Evolutionary conservation across 805 yeast genomes (phyloP).

Genomic region (Alloascoidea hylecoeti): DNA sequence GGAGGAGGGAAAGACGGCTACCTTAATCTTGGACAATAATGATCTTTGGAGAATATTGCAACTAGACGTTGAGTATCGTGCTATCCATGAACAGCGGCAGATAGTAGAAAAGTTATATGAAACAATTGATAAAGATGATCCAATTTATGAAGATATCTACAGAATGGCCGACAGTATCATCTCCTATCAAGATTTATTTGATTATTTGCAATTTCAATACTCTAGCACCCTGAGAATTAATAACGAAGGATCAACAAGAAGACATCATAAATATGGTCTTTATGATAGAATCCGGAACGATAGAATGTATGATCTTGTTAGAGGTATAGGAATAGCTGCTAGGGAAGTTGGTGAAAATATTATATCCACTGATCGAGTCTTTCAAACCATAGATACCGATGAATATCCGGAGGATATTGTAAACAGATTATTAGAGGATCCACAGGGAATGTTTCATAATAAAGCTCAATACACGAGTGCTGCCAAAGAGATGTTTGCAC

Average conservation of each 20-base stretch:
- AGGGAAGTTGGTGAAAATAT: slow-evolving; percentile 76
- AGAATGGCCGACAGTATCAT: slow-evolving; percentile 49
- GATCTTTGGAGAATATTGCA: slow-evolving; percentile 87
- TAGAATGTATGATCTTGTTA: slow-evolving; percentile 47
- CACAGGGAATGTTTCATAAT: no score
- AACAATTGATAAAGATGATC: slow-evolving; percentile 41
- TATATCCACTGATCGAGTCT: slow-evolving; percentile 48
- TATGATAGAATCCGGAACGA: slow-evolving; percentile 41
- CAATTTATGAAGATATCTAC: slow-evolving; percentile 39
- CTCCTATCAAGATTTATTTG: slow-evolving; percentile 78
- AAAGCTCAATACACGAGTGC: slow-evolving; percentile 64
- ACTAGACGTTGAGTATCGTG: slow-evolving; percentile 79
- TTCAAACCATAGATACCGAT: slow-evolving; percentile 55
- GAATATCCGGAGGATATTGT: slow-evolving; percentile 49
- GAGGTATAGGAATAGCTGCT: slow-evolving; percentile 65
- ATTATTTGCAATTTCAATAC: slow-evolving; percentile 63
- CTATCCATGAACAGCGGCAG: slow-evolving; percentile 60
- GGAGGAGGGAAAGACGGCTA: slow-evolving; percentile 21
- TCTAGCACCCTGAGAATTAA: slow-evolving; percentile 41
- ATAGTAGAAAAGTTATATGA: slow-evolving; percentile 43
- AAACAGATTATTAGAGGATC: no score
- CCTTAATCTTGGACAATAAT: slow-evolving; percentile 36
- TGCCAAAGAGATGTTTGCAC: slow-evolving; percentile 60
- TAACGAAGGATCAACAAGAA: slow-evolving; percentile 17
- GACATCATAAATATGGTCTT: slow-evolving; percentile 22